Evolutionary conservation across 768 basidiomycete genomes (phyloP), one percentile per base, ranked within the genome.

Genomic region (Gloeophyllum trabeum): DNA sequence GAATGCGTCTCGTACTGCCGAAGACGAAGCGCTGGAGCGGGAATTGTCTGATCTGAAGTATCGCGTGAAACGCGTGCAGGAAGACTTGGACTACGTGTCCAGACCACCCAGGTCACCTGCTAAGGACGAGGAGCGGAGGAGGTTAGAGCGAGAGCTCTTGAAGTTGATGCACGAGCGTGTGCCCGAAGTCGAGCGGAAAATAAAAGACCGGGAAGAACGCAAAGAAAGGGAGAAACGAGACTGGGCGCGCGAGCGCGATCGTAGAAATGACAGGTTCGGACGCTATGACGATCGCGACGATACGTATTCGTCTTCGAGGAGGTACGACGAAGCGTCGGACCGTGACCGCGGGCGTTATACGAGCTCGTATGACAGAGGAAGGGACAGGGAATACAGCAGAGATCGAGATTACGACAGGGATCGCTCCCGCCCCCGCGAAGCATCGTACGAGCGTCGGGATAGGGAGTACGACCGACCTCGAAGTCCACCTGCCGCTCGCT

Each of bases 1-100:
- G 16, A 76, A 76, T 41, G 74, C 75, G 0, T 51, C 64, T 2
- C 65, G 75, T 34, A 79, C 82, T 0, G 75, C 67, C 2, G 92
- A 94, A 46, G 92, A 97, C 52, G 92, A 96, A 43, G 83, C 72
- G 39, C 68, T 99, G n/a, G 88, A 93, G 42, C 73, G 81, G 35
- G 96, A 98, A 61, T 71, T 96, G 63, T 75, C 81, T 5, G 88
- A 93, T 48, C 64, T 99, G 37, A 77, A 76, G 35, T 89, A 88
- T 53, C 75, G 83, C 22, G 89, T 96, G 36, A 77, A 79, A 54
- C 69, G 92, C 18, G 73, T 99, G 3, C 81, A 88, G 54, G 90
- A 96, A 39, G 94, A 98, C 58, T 65, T 99, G 23, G 91, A 96
- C 32, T 87, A 92, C 49, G 78, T 81, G 41, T 75, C 79, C 2